Conservation (phyloP, 2,329 filamentous ascomycete genomes). For the Sporothrix inflata region DNA sequence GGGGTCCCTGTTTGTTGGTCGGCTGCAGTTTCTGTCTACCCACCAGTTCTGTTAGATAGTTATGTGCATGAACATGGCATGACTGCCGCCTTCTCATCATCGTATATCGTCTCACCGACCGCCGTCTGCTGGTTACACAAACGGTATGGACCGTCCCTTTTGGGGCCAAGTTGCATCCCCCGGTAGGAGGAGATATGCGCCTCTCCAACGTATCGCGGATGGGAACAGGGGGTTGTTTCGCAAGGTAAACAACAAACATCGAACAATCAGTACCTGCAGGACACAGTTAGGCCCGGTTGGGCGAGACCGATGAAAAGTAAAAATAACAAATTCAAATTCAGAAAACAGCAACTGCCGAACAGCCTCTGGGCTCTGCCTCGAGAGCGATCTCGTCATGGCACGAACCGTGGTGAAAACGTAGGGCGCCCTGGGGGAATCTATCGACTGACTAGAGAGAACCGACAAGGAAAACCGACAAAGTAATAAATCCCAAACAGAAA, state of each 20-base stretch:
- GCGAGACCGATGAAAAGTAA: not conserved
- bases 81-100: not conserved
- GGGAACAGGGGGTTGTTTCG: not conserved
- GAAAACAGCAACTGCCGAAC: slow-evolving; percentile 27
- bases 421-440: slow-evolving; percentile 32
- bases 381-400: slow-evolving; percentile 31
- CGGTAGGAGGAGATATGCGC: not conserved
- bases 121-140: not conserved
- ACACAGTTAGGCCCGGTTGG: not conserved
- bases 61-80: not conserved
- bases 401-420: slow-evolving; percentile 24
- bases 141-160: not conserved
- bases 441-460: slow-evolving; percentile 26
- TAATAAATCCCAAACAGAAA: not conserved
- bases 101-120: not conserved
- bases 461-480: slow-evolving; percentile 3
- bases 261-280: not conserved
- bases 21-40: not conserved
- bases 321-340: not conserved
- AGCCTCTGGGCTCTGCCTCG: slow-evolving; percentile 26
- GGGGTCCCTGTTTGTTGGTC: not conserved
- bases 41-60: not conserved
- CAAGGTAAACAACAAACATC: not conserved
- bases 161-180: not conserved
- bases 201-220: not conserved